phyloP scores from a whole-genome alignment of 2,329 filamentous ascomycete genomes.

The Thelonectria rubi region DNA sequence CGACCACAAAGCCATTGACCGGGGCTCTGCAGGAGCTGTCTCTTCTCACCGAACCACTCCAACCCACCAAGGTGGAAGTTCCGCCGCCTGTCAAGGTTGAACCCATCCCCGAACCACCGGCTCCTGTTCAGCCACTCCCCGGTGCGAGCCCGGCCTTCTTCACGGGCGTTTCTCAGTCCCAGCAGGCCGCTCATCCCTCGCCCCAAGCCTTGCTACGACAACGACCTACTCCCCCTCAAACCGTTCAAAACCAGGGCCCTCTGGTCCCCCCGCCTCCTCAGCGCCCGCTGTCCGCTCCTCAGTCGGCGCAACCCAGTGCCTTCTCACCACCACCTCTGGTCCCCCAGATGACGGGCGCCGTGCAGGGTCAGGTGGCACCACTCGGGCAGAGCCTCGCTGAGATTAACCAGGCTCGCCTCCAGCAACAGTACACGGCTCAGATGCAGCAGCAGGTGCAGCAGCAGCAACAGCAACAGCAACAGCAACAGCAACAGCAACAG shows the following conservation, averaged over 20 bases:
- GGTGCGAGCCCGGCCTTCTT: conserved; percentile 70
- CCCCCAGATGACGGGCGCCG: conserved; percentile 81
- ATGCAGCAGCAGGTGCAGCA: conserved; percentile 54
- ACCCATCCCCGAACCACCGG: conserved; percentile 35
- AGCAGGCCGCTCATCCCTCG: conserved; percentile 50
- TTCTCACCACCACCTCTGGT: conserved; percentile 81
- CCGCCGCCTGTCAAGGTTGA: conserved; percentile 40
- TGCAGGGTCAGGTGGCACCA: conserved; percentile 71
- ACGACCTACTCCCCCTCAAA: conserved; percentile 75
- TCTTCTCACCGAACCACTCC: conserved; percentile 60
- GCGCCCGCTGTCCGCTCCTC: conserved; percentile 86
- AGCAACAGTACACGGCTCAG: conserved; percentile 66
- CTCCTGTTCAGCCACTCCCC: conserved; percentile 55
- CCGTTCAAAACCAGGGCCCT: conserved; percentile 65
- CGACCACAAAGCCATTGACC: conserved; percentile 63
- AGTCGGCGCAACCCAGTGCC: conserved; percentile 76
- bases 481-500: conserved; percentile 62
- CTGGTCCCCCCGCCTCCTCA: conserved; percentile 80
- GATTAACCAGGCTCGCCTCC: conserved; percentile 71
- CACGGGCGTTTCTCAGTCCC: conserved; percentile 55
- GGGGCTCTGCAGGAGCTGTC: conserved; percentile 72
- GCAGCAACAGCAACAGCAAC: conserved; percentile 66
- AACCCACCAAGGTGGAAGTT: conserved; percentile 56
- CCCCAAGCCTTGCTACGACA: conserved; percentile 60
- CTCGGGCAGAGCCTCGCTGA: conserved; percentile 82